A percentile compares a stretch with the other conserved stretches of the same genome.
Evolutionary conservation across 768 basidiomycete species (phyloP).

Genomic region (Lentinula lateritia): DNA sequence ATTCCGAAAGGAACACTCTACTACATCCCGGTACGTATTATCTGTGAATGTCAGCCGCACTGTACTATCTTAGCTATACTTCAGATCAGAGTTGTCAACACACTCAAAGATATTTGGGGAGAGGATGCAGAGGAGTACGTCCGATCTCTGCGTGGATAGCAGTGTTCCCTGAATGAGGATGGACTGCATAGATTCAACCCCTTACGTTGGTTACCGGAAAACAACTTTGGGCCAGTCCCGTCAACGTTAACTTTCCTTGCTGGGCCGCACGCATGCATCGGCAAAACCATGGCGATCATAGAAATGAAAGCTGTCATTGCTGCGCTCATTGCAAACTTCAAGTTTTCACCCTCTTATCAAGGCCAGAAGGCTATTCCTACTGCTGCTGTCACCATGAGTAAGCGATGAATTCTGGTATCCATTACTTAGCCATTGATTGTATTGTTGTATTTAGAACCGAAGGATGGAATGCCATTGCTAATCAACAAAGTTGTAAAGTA

Average conservation of each 20-base stretch:
- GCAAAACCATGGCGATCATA: conserved; percentile 20
- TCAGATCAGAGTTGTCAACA: conserved; percentile 46
- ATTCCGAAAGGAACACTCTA: conserved; percentile 39
- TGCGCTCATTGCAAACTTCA: conserved; percentile 15
- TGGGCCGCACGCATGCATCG: conserved; percentile 23
- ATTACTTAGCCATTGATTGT: neutral
- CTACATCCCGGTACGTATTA: conserved; percentile 26
- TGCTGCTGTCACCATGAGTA: conserved; percentile 22
- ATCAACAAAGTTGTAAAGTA: neutral
- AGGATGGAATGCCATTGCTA: neutral
- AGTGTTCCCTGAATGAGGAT: neutral
- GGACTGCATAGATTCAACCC: neutral
- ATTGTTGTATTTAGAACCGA: neutral
- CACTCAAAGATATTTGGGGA: conserved; percentile 45
- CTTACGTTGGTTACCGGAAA: neutral
- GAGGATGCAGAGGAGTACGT: conserved; percentile 41
- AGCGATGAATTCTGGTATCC: neutral
- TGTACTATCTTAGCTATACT: neutral
- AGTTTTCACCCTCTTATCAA: conserved; percentile 16
- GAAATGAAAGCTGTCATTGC: conserved; percentile 22
- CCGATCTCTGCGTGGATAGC: neutral
- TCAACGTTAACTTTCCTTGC: conserved; percentile 14
- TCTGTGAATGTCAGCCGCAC: neutral
- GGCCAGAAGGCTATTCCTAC: conserved; percentile 16
- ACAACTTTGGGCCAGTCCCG: neutral